Evolutionary conservation across 768 basidiomycete genomes (phyloP), one percentile per base, ranked within the genome.

Genomic region (Cubamyces sp.): DNA sequence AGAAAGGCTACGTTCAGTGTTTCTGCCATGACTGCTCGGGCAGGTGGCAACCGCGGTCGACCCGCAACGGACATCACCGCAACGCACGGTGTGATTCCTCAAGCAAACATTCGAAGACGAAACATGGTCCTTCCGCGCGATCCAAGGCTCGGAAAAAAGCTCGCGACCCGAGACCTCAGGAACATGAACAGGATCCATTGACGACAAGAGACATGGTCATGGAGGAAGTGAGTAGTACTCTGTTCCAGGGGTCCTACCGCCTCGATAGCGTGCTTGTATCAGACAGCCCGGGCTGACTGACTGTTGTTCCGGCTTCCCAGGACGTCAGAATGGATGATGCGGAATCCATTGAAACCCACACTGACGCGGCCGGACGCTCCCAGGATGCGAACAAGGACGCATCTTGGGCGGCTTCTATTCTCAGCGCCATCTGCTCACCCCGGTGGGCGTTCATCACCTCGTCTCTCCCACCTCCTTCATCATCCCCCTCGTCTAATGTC

Each of bases 11-110:
- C 25, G 51, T 55, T 4, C 26, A 25, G 9, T 55, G 54, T 21
- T 45, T 28, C 8, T 55, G 54, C 28, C 15, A 2, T 2, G 2
- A 18, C 1, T 55, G 54, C 39, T 15, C 21, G 30, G 54, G 54
- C 5, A 30, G 26, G 1, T 15, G 9, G 26, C 26, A 15, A 3
- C 42, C 54, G 25, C 26, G 42, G 12, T 55, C 54, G 1, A 55
- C 54, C 14, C 41, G 54, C 11, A n/a, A 28, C 16, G 54, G 54
- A 18, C 54, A 55, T n/a, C 46, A 55, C 34, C 42, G 30, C 3
- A 26, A 28, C 18, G 26, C 23, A 11, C 19, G 25, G 5, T 21
- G 23, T 3, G 21, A 21, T 21, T 42, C 41, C 6, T 21, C 40
- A 19, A 28, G 14, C 15, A 12, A 5, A 16, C 25, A 28, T n/a